A percentile compares a stretch with the other conserved stretches of the same genome.
These are phyloP conservation scores for Liquidambar formosana DNA, from an alignment of 164 flowering plant genomes.

Conservation along the genomic window DNA sequence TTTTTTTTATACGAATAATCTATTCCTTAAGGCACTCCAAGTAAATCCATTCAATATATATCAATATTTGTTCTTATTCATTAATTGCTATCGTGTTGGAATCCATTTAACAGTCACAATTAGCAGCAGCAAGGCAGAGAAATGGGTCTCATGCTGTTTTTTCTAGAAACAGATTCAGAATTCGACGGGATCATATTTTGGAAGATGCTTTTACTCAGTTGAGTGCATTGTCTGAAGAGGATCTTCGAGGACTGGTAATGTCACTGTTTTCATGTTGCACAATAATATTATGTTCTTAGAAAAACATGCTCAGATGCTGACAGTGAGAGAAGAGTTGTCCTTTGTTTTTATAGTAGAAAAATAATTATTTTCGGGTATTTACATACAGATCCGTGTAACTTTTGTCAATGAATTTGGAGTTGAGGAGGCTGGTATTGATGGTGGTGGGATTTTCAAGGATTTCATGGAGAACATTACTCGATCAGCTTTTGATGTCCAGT, in stretches of 20 bases:
- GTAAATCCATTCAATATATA: not conserved
- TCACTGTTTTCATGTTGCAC: not conserved
- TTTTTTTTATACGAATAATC: not conserved
- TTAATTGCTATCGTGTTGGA: not conserved
- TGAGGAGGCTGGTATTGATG: slow-evolving; percentile 99
- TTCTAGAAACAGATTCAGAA: slow-evolving; percentile 69
- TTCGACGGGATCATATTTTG: slow-evolving; percentile 83
- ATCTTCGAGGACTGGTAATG: slow-evolving; percentile 78
- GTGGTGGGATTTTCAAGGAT: slow-evolving; percentile 98
- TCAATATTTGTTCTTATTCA: not conserved
- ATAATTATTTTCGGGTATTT: slow-evolving; percentile 5
- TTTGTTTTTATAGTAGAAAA: not conserved
- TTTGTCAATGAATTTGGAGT: slow-evolving; percentile 96
- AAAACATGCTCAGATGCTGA: not conserved
- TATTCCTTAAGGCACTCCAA: not conserved
- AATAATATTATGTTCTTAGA: not conserved
- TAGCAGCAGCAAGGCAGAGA: slow-evolving; percentile 67
- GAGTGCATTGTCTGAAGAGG: slow-evolving; percentile 80
- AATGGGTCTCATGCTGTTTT: slow-evolving; percentile 57
- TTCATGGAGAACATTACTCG: slow-evolving; percentile 96
- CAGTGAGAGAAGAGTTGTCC: not conserved
- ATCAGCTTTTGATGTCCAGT: slow-evolving; percentile 94
- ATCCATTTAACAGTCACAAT: slow-evolving; percentile 58
- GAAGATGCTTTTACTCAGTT: slow-evolving; percentile 94
- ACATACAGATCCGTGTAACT: slow-evolving; percentile 79